phyloP scores from a whole-genome alignment of 2,329 filamentous ascomycete species.

The Trichoderma polysporum region DNA sequence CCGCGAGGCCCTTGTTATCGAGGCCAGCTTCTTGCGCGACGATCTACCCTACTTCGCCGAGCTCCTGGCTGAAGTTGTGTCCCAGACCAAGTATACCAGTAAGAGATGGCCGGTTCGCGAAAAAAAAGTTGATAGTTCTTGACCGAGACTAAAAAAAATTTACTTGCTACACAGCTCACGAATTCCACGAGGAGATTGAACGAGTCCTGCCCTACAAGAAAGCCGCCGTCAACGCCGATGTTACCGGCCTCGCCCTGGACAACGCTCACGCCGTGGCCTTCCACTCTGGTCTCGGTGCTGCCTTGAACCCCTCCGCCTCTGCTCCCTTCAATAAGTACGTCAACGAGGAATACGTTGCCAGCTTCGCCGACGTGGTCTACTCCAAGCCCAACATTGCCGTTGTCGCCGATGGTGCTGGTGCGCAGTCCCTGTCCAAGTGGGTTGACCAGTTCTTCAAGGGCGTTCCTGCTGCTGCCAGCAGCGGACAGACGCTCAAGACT shows the following conservation, averaged over 20 bases:
- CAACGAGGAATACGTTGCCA: slow-evolving; percentile 69
- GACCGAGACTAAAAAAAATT: slow-evolving; percentile 7
- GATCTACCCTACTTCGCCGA: slow-evolving; percentile 98
- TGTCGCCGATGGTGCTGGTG: slow-evolving; percentile 82
- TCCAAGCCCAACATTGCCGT: slow-evolving; percentile 88
- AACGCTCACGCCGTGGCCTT: slow-evolving; percentile 84
- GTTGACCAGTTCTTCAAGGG: slow-evolving; percentile 87
- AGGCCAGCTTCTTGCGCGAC: slow-evolving; percentile 91
- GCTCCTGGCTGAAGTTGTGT: slow-evolving; percentile 87
- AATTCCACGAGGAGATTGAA: slow-evolving; percentile 86
- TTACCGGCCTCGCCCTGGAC: slow-evolving; percentile 72
- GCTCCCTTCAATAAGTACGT: slow-evolving; percentile 78
- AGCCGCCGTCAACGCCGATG: slow-evolving; percentile 64
- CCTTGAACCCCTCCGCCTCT: slow-evolving; percentile 70
- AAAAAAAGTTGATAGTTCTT: not conserved
- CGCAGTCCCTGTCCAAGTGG: slow-evolving; percentile 80
- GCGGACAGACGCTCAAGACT: slow-evolving; percentile 55
- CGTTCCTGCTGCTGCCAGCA: slow-evolving; percentile 55
- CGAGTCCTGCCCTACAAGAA: slow-evolving; percentile 75
- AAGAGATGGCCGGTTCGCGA: slow-evolving; percentile 37
- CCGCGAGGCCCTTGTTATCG: slow-evolving; percentile 87
- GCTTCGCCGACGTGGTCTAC: slow-evolving; percentile 78
- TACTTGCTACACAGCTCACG: slow-evolving; percentile 62
- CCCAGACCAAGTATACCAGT: slow-evolving; percentile 82
- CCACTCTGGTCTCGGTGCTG: slow-evolving; percentile 85